Percentiles rank a stretch among this genome's conserved stretches.
Conservation (phyloP, 371 early-diverging fungal genomes). For the Syncephalastrum sp. region DNA sequence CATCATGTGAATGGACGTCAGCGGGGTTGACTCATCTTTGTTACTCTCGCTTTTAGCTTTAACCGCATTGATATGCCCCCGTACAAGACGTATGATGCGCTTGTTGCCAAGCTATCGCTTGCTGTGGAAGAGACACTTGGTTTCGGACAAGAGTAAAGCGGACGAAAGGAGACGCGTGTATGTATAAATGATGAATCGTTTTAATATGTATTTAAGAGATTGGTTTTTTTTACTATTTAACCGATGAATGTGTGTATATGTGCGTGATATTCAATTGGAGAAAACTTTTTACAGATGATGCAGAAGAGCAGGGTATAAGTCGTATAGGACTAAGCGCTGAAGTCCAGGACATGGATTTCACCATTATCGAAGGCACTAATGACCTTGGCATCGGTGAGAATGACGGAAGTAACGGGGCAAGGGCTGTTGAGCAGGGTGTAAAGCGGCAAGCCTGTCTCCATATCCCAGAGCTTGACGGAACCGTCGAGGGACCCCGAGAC, state of each 20-base stretch:
- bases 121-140: conserved; percentile 94
- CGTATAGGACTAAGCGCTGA: conserved; percentile 18
- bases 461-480: conserved; percentile 90
- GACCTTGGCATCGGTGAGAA: conserved; percentile 79
- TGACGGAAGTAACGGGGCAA: conserved; percentile 66
- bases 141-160: conserved; percentile 72
- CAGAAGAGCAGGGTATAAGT: conserved; percentile 5
- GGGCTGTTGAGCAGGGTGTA: conserved; percentile 61
- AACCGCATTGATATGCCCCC: conserved; percentile 95
- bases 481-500: conserved; percentile 85
- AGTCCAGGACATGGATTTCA: conserved; percentile 72
- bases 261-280: background rate
- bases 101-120: conserved; percentile 81
- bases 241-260: no score
- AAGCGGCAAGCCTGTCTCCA: conserved; percentile 71
- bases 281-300: conserved; percentile 1
- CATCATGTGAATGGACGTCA: background rate
- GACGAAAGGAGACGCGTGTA: no score
- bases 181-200: no score
- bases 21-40: background rate
- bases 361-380: conserved; percentile 82
- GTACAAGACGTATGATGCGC: conserved; percentile 71
- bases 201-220: no score
- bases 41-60: conserved; percentile 56
- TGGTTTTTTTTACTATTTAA: no score